phyloP scores from a whole-genome alignment of 805 yeast species.

The Candida ponderosae region DNA sequence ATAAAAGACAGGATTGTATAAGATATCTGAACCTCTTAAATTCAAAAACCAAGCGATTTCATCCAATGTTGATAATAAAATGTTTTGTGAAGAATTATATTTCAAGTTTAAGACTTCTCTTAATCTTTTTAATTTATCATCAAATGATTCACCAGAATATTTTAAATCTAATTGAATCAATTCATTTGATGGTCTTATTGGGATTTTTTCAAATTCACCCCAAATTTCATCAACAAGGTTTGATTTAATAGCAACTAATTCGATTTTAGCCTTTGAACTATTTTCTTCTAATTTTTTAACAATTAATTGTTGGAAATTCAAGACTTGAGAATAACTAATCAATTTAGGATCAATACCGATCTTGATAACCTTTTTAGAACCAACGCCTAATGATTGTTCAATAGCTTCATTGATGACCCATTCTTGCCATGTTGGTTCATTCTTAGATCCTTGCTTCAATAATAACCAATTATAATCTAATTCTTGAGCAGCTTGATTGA shows the following conservation, averaged over 20 bases:
- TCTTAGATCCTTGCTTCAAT: slow-evolving; percentile 71
- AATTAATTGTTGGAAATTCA: slow-evolving; percentile 21
- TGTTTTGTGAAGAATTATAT: slow-evolving; percentile 27
- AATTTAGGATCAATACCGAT: slow-evolving; percentile 83
- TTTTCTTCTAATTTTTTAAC: slow-evolving; percentile 13
- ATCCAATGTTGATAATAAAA: slow-evolving; percentile 69
- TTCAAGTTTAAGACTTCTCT: slow-evolving; percentile 25
- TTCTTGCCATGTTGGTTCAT: slow-evolving; percentile 69
- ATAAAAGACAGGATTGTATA: slow-evolving; percentile 82
- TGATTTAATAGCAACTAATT: slow-evolving; percentile 41
- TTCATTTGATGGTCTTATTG: slow-evolving; percentile 43
- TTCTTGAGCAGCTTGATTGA: slow-evolving; percentile 82
- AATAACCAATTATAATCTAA: slow-evolving; percentile 73
- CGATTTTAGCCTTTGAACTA: slow-evolving; percentile 27
- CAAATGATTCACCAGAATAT: slow-evolving; percentile 58
- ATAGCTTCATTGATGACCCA: slow-evolving; percentile 58
- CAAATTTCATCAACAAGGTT: slow-evolving; percentile 76
- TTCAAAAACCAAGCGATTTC: slow-evolving; percentile 91
- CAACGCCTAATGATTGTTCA: slow-evolving; percentile 33
- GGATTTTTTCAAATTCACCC: slow-evolving; percentile 57
- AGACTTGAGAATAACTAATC: slow-evolving; percentile 38
- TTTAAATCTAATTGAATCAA: slow-evolving; percentile 43
- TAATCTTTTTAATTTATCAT: slow-evolving; percentile 48
- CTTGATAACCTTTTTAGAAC: slow-evolving; percentile 33
- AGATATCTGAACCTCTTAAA: slow-evolving; percentile 75